Evolutionary conservation across 805 yeast genomes (phyloP).

Genomic region (Danielia oregonensis): DNA sequence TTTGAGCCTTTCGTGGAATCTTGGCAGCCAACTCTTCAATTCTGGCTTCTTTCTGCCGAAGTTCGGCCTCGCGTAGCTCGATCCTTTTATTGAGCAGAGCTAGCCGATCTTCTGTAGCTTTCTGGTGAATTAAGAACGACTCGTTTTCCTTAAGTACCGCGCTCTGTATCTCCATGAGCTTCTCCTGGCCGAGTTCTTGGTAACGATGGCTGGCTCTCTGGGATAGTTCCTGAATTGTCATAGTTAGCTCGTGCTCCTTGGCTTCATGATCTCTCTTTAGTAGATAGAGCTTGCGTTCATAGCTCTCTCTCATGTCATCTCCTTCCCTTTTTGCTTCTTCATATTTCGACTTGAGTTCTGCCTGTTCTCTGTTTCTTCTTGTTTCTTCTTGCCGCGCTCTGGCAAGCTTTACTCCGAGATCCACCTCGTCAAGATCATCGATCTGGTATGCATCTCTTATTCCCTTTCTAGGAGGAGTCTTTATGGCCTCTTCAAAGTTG

Average conservation of each 20-base stretch:
- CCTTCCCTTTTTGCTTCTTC: not conserved
- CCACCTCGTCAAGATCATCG: conserved; percentile 3
- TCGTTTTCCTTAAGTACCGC: conserved; percentile 1
- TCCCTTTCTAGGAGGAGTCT: not conserved
- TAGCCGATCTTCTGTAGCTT: not conserved
- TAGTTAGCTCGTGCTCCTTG: conserved; percentile 1
- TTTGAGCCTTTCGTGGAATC: not conserved
- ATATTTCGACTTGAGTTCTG: not conserved
- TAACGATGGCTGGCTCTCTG: not conserved
- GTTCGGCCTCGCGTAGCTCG: not conserved
- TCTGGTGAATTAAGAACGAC: conserved; percentile 1
- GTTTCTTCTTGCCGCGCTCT: not conserved
- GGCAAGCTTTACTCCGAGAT: conserved; percentile 1
- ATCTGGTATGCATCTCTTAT: not conserved
- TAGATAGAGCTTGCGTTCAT: conserved; percentile 10
- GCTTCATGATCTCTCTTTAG: conserved; percentile 7
- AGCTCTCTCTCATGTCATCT: conserved; percentile 2
- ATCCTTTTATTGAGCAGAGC: not conserved
- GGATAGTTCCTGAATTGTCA: not conserved
- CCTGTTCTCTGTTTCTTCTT: not conserved
- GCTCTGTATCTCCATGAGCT: not conserved
- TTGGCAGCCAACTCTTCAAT: not conserved
- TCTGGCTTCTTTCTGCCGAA: not conserved
- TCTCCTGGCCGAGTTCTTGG: not conserved
- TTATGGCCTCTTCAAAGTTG: not conserved